These are phyloP conservation scores for Alloteropsis semialata DNA, from an alignment of 176 grass and related monocot species.

Conservation along the genomic window DNA sequence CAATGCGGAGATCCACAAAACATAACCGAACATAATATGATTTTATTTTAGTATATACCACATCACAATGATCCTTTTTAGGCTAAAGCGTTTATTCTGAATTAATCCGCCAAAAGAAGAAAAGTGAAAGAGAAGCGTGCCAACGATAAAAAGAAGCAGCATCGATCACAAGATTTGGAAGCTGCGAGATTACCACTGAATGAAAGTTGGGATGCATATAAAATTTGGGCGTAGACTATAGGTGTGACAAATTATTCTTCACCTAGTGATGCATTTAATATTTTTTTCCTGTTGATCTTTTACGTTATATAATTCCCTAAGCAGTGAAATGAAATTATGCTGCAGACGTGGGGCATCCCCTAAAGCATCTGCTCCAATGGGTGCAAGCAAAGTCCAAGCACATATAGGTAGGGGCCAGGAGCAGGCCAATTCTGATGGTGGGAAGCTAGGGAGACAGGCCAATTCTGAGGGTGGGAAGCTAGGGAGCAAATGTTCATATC, in stretches of 20 bases:
- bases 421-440: constrained; percentile 30
- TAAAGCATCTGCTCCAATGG: background rate
- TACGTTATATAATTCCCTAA: background rate
- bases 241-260: constrained; percentile 31
- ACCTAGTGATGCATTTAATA: background rate
- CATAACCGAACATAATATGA: background rate
- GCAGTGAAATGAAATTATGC: background rate
- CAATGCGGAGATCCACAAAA: background rate
- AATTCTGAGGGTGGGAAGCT: constrained; percentile 29
- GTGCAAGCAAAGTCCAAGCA: constrained; percentile 15
- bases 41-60: background rate
- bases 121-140: background rate
- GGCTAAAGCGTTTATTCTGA: background rate
- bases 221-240: background rate
- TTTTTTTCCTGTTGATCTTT: background rate
- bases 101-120: background rate
- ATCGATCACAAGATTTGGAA: background rate
- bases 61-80: background rate
- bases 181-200: background rate
- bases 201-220: constrained; percentile 10
- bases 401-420: constrained; percentile 35
- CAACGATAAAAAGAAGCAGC: background rate
- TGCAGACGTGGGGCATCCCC: background rate
- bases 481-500: constrained; percentile 53
- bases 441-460: constrained; percentile 29